phyloP scores from a whole-genome alignment of 345 rosid species.

The Populus euphratica region DNA sequence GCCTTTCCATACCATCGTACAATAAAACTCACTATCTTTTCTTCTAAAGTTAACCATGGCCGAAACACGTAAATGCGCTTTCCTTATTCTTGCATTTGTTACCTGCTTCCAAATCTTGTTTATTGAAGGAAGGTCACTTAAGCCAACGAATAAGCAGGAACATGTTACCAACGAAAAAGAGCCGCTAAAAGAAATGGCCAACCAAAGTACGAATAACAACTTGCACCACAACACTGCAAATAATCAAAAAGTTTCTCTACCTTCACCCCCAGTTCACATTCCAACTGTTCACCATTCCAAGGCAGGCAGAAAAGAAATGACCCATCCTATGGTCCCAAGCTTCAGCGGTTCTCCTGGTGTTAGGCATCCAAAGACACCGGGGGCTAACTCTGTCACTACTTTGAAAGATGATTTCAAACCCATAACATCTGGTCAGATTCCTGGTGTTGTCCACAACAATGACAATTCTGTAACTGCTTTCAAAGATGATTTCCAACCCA shows the following conservation, averaged over 20 bases:
- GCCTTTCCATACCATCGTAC: background rate
- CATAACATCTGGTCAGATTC: constrained; percentile 10
- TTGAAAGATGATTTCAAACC: constrained; percentile 39
- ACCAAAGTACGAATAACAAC: background rate
- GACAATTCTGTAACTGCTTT: constrained; percentile 9
- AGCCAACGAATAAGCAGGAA: constrained; percentile 6
- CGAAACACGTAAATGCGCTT: constrained; percentile 3
- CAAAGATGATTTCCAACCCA: constrained; percentile 36
- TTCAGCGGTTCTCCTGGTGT: constrained; percentile 18
- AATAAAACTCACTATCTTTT: background rate
- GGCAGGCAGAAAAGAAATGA: background rate
- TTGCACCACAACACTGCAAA: background rate
- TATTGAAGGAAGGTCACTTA: constrained; percentile 35
- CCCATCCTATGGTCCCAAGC: background rate
- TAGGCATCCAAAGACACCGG: constrained; percentile 8
- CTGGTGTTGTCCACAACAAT: background rate
- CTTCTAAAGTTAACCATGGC: constrained; percentile 21
- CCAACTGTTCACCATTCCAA: background rate
- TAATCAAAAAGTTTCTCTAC: background rate
- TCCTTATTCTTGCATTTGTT: constrained; percentile 26
- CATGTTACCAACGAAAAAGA: background rate
- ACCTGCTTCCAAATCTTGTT: constrained; percentile 21
- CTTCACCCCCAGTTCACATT: background rate
- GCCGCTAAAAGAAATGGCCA: background rate
- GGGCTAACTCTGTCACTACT: constrained; percentile 11